These are phyloP conservation scores for Claviceps humidiphila DNA, from an alignment of 2,329 filamentous ascomycete species.

Conservation along the genomic window DNA sequence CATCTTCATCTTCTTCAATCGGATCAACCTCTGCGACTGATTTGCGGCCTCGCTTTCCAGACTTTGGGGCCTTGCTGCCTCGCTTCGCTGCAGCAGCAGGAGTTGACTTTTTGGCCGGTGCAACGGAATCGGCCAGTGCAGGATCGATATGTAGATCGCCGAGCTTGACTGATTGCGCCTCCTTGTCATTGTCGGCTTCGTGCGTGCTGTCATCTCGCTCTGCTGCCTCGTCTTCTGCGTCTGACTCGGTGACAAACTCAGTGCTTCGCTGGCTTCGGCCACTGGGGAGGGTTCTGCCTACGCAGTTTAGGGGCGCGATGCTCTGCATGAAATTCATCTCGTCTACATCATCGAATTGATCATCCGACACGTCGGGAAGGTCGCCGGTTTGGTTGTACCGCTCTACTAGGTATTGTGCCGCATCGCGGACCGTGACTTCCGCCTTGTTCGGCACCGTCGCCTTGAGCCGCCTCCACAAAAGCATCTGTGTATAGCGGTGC, in stretches of 20 bases:
- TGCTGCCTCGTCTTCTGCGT: slow-evolving; percentile 13
- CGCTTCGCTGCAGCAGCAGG: slow-evolving; percentile 12
- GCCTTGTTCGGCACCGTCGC: slow-evolving; percentile 20
- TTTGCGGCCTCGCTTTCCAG: slow-evolving; percentile 12
- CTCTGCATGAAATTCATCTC: slow-evolving; percentile 19
- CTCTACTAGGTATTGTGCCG: slow-evolving; percentile 22
- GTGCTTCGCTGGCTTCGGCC: slow-evolving; percentile 10
- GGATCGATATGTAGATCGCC: slow-evolving; percentile 21
- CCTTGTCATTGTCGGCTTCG: slow-evolving; percentile 1
- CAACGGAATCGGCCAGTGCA: slow-evolving; percentile 11
- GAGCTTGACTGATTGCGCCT: slow-evolving; percentile 4
- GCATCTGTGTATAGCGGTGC: slow-evolving; percentile 22
- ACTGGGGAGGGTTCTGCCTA: background rate
- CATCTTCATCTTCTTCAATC: slow-evolving; percentile 17
- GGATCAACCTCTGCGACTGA: slow-evolving; percentile 16
- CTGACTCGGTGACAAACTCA: slow-evolving; percentile 18
- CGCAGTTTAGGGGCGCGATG: slow-evolving; percentile 1
- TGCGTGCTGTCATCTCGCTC: slow-evolving; percentile 7
- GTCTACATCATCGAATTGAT: slow-evolving; percentile 17
- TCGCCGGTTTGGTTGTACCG: slow-evolving; percentile 20
- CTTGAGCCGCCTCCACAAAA: slow-evolving; percentile 27
- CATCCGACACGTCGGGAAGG: slow-evolving; percentile 20
- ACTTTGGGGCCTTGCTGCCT: slow-evolving; percentile 12
- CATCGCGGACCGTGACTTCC: slow-evolving; percentile 19
- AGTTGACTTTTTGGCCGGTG: slow-evolving; percentile 14